phyloP scores from a whole-genome alignment of 768 basidiomycete species.

The Phaeotremella fagi region DNA sequence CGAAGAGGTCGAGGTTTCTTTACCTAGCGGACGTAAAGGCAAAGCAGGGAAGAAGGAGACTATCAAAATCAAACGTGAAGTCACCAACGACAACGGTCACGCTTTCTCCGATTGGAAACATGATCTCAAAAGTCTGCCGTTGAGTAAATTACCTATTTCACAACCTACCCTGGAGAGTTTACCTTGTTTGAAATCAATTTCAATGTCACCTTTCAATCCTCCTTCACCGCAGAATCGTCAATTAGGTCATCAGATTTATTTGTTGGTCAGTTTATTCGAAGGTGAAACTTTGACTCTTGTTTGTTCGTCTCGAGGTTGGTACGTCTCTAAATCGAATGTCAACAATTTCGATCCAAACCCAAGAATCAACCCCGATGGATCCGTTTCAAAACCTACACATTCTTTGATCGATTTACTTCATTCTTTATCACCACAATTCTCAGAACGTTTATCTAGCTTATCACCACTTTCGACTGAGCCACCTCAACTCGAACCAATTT shows the following conservation, averaged over 20 bases:
- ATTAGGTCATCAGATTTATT: slow-evolving; percentile 51
- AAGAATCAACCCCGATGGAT: slow-evolving; percentile 28
- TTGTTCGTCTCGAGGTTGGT: slow-evolving; percentile 50
- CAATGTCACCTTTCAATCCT: slow-evolving; percentile 52
- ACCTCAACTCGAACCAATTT: slow-evolving; percentile 41
- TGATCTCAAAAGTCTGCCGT: slow-evolving; percentile 16
- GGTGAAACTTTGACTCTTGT: slow-evolving; percentile 50
- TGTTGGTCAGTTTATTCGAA: slow-evolving; percentile 50
- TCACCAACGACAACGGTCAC: slow-evolving; percentile 17
- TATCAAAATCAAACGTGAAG: slow-evolving; percentile 24
- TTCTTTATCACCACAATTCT: slow-evolving; percentile 49
- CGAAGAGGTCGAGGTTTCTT: slow-evolving; percentile 33
- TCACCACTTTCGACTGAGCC: slow-evolving; percentile 29
- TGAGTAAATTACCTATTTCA: slow-evolving; percentile 29
- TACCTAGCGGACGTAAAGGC: slow-evolving; percentile 36
- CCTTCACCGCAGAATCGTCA: slow-evolving; percentile 50
- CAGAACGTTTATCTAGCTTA: slow-evolving; percentile 31
- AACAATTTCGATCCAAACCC: slow-evolving; percentile 51
- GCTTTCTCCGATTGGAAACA: slow-evolving; percentile 44
- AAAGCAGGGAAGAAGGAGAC: slow-evolving; percentile 43
- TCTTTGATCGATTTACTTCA: slow-evolving; percentile 51
- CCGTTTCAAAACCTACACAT: slow-evolving; percentile 31
- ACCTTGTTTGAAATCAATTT: slow-evolving; percentile 44
- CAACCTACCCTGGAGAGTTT: slow-evolving; percentile 30
- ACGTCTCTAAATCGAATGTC: slow-evolving; percentile 47